phyloP scores from a whole-genome alignment of 495 filamentous ascomycete genomes.

The Penicillium robsamsonii region DNA sequence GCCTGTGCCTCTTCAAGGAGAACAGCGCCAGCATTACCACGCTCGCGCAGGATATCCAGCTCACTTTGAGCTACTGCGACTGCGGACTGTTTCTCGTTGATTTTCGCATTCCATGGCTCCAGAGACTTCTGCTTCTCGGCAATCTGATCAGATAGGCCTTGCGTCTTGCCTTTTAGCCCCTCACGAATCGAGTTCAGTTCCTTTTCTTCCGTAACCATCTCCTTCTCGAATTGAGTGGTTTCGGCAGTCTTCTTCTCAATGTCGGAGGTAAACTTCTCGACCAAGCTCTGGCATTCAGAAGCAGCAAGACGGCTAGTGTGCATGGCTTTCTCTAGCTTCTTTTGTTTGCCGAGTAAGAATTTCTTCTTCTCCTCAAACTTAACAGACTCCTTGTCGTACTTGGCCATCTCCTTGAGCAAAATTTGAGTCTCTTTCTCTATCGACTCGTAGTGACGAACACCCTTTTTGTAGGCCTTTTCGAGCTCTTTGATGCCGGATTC shows the following conservation, averaged over 20 bases:
- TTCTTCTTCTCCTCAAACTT: constrained; percentile 98
- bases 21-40: constrained; percentile 78
- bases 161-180: constrained; percentile 88
- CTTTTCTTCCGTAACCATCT: constrained; percentile 73
- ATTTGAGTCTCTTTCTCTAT: constrained; percentile 78
- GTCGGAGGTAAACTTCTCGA: constrained; percentile 72
- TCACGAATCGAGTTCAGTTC: constrained; percentile 79
- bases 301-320: constrained; percentile 64
- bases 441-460: constrained; percentile 73
- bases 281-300: constrained; percentile 71
- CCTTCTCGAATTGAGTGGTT: constrained; percentile 67
- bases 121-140: constrained; percentile 87
- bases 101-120: constrained; percentile 94
- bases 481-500: constrained; percentile 88
- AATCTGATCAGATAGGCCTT: constrained; percentile 89
- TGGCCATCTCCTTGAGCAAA: constrained; percentile 84
- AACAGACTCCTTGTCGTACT: constrained; percentile 91
- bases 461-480: constrained; percentile 79
- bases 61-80: constrained; percentile 95
- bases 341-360: constrained; percentile 81
- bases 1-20: constrained; percentile 79
- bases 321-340: constrained; percentile 91
- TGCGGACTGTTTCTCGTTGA: constrained; percentile 89
- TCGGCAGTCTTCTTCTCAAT: constrained; percentile 71
- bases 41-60: constrained; percentile 84